Percentiles rank a stretch among this genome's conserved stretches.
These are phyloP conservation scores for Lasiodiplodia sp. DNA, from an alignment of 2,329 filamentous ascomycete genomes.

Conservation along the genomic window DNA sequence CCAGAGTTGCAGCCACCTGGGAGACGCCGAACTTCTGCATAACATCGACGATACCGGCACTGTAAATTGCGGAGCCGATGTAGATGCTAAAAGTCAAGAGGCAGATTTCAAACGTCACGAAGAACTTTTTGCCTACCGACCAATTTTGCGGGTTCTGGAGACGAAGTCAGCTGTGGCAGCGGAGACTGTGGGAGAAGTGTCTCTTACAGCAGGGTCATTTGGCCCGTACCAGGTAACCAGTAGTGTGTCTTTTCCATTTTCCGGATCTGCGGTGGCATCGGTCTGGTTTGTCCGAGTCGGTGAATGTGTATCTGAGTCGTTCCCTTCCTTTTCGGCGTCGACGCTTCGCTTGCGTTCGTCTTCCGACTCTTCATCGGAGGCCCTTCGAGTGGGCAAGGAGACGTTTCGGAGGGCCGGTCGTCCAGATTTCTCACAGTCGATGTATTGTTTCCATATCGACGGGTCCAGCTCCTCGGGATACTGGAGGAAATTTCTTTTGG, in stretches of 20 bases:
- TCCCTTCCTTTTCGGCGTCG: slow-evolving; percentile 21
- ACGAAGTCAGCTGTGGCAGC: not conserved
- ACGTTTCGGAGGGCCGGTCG: slow-evolving; percentile 43
- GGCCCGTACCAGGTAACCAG: slow-evolving; percentile 61
- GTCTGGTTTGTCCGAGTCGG: slow-evolving; percentile 48
- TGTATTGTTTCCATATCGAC: slow-evolving; percentile 56
- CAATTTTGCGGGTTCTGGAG: slow-evolving; percentile 57
- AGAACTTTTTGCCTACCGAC: slow-evolving; percentile 52
- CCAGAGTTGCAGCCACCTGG: slow-evolving; percentile 52
- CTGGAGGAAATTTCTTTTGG: slow-evolving; percentile 46
- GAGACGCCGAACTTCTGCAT: slow-evolving; percentile 49
- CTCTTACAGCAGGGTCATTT: slow-evolving; percentile 51
- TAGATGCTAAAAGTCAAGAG: slow-evolving; percentile 57
- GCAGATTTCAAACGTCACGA: slow-evolving; percentile 56
- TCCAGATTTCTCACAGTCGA: slow-evolving; percentile 58
- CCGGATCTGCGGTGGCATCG: slow-evolving; percentile 55
- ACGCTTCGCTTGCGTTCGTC: not conserved
- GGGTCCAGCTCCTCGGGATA: slow-evolving; percentile 59
- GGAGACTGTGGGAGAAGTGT: not conserved
- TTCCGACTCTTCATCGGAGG: not conserved
- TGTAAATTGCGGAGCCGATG: slow-evolving; percentile 56
- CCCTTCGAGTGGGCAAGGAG: not conserved
- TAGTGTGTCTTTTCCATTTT: slow-evolving; percentile 60
- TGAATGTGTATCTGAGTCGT: slow-evolving; percentile 32
- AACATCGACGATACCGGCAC: slow-evolving; percentile 48